phyloP scores from a whole-genome alignment of 176 grass and related monocot species.

The Ensete glaucum region DNA sequence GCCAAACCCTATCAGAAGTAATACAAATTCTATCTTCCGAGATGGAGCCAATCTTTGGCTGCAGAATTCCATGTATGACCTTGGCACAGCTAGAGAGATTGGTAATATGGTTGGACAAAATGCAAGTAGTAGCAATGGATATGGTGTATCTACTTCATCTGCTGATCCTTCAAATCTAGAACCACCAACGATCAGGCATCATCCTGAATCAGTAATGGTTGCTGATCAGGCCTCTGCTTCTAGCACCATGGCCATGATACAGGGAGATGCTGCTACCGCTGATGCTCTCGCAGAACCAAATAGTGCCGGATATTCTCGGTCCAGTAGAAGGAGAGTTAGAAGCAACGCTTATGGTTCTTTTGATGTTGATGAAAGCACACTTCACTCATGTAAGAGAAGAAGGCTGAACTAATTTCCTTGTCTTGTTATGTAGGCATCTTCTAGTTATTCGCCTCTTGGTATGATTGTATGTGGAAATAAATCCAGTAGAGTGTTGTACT shows the following conservation, averaged over 20 bases:
- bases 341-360: slow-evolving; percentile 45
- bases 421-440: not conserved
- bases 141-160: slow-evolving; percentile 48
- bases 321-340: slow-evolving; percentile 61
- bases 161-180: slow-evolving; percentile 46
- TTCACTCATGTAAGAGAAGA: slow-evolving; percentile 61
- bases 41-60: slow-evolving; percentile 60
- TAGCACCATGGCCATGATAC: slow-evolving; percentile 81
- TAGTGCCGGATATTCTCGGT: slow-evolving; percentile 46
- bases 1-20: slow-evolving; percentile 34
- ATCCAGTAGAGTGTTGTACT: not conserved
- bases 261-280: slow-evolving; percentile 44
- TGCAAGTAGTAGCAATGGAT: slow-evolving; percentile 23
- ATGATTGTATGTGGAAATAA: not conserved
- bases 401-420: slow-evolving; percentile 52
- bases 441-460: not conserved
- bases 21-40: slow-evolving; percentile 34
- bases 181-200: slow-evolving; percentile 19
- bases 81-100: slow-evolving; percentile 62
- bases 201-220: slow-evolving; percentile 41
- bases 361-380: slow-evolving; percentile 52
- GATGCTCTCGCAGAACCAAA: slow-evolving; percentile 27
- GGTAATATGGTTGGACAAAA: slow-evolving; percentile 48
- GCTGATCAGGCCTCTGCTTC: slow-evolving; percentile 75
- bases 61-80: slow-evolving; percentile 48